These are phyloP conservation scores for Botrytis fragariae DNA, from an alignment of 2,329 filamentous ascomycete genomes.

Conservation along the genomic window DNA sequence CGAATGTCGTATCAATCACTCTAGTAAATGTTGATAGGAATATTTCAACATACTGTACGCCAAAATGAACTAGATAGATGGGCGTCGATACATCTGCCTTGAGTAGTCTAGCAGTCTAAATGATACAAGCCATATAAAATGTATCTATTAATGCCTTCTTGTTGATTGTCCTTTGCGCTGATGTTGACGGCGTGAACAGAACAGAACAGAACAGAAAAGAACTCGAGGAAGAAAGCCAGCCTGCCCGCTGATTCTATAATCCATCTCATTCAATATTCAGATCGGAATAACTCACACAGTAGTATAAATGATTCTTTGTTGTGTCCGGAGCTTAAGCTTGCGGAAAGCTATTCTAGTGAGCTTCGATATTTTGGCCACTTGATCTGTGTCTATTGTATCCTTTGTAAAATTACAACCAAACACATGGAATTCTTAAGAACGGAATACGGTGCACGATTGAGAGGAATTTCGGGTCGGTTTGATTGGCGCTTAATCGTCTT, in stretches of 20 bases:
- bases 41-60: not conserved
- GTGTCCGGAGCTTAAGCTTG: not conserved
- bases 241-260: not conserved
- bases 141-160: not conserved
- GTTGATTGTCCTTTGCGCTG: not conserved
- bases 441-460: not conserved
- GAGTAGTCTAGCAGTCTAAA: not conserved
- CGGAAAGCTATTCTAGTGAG: not conserved
- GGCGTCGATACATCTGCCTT: not conserved
- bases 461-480: not conserved
- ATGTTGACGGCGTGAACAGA: not conserved
- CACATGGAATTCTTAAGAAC: not conserved
- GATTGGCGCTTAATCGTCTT: not conserved
- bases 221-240: not conserved
- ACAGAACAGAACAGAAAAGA: not conserved
- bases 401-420: conserved; percentile 1
- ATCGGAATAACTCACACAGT: not conserved
- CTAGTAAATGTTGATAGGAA: not conserved
- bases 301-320: not conserved
- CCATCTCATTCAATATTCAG: not conserved
- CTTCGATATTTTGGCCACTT: conserved; percentile 3
- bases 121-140: not conserved
- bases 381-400: not conserved
- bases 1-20: not conserved
- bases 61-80: not conserved